These are phyloP conservation scores for Tuctoria greenei DNA, from an alignment of 176 grass and related monocot species.

Conservation along the genomic window DNA sequence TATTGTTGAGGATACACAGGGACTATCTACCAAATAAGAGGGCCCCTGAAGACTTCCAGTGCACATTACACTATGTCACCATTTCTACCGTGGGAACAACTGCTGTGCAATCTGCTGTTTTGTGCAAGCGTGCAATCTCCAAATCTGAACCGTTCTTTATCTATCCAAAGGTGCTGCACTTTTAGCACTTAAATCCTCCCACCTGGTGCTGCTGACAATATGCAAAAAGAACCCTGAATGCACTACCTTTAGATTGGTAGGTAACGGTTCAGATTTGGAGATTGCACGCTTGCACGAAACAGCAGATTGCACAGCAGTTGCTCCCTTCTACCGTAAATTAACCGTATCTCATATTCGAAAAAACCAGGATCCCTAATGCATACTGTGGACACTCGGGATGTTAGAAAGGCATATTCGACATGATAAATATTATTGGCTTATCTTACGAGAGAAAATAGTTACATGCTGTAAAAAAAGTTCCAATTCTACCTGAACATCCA, in stretches of 20 bases:
- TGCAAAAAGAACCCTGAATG: too few species aligned
- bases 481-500: constrained; percentile 34
- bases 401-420: neutral
- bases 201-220: too few species aligned
- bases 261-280: too few species aligned
- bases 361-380: neutral
- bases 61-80: neutral
- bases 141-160: too few species aligned
- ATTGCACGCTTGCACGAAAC: too few species aligned
- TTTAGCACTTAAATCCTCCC: too few species aligned
- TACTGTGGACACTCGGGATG: neutral
- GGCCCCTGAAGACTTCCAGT: neutral
- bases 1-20: neutral
- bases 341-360: neutral
- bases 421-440: neutral
- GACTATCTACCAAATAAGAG: constrained; percentile 4
- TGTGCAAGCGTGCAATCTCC: too few species aligned
- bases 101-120: too few species aligned
- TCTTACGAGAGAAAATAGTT: constrained; percentile 4
- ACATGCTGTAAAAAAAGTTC: neutral
- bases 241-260: too few species aligned
- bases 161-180: too few species aligned
- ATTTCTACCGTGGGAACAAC: too few species aligned
- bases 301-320: too few species aligned
- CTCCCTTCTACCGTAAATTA: neutral